Percentiles rank a stretch among this genome's conserved stretches.
These are phyloP conservation scores for Dendrostoma leiphaemia DNA, from an alignment of 2,329 filamentous ascomycete genomes.

Conservation along the genomic window DNA sequence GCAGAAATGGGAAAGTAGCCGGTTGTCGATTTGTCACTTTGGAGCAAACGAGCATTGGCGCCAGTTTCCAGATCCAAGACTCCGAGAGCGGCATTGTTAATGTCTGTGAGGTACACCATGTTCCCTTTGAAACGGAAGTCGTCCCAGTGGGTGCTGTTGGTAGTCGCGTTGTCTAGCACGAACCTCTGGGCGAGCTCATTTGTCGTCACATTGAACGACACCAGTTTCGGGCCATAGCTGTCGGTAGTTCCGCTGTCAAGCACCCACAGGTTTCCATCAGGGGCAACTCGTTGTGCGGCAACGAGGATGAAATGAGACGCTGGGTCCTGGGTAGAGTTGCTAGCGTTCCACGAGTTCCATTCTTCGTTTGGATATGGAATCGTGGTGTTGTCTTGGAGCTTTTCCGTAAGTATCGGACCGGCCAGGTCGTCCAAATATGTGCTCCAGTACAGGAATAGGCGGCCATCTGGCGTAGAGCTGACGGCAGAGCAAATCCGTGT, in stretches of 20 bases:
- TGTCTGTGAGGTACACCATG: conserved; percentile 10
- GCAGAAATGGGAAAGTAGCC: too few relatives aligned
- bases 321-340: neutral
- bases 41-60: neutral
- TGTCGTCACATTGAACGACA: neutral
- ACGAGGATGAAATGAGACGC: neutral
- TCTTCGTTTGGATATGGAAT: conserved; percentile 1
- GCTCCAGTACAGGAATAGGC: conserved; percentile 10
- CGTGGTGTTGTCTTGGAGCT: too few relatives aligned
- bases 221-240: conserved; percentile 9
- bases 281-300: conserved; percentile 1
- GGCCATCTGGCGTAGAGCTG: conserved; percentile 9
- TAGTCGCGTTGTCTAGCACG: conserved; percentile 4
- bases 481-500: neutral
- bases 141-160: neutral
- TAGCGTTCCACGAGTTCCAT: conserved; percentile 9
- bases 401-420: too few relatives aligned
- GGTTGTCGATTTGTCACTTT: conserved; percentile 5
- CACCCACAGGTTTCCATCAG: conserved; percentile 2
- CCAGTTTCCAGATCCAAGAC: conserved; percentile 10
- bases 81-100: conserved; percentile 1
- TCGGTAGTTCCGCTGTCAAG: conserved; percentile 6
- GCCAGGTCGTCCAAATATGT: too few relatives aligned
- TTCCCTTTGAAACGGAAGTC: conserved; percentile 5
- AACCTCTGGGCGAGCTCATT: neutral